Base-by-base conservation (phyloP, 768 basidiomycete species). In the Auricularia sp. region DNA sequence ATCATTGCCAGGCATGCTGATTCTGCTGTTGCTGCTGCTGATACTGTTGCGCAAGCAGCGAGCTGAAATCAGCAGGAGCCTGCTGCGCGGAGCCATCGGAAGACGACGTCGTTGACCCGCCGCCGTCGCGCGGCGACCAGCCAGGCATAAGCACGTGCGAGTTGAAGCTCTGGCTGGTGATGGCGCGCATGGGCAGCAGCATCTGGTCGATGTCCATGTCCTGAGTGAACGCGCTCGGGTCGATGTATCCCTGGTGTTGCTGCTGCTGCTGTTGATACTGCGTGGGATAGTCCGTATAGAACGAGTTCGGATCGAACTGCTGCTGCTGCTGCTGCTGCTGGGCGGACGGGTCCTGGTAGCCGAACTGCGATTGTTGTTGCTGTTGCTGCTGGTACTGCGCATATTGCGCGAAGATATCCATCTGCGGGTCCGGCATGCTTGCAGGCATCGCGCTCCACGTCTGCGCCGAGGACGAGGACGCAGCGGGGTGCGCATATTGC, bases 21-120 rank as follows among this genome's bases (percentile, higher is more conserved):
- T 59, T 21, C 24, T 59, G 56, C 56, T 59, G 56, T 59, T 59
- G 56, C 24, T 54, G 54, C 54, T 54, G 54, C 18, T 54, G 54
- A 29, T 29, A 29, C 29, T 29, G 29, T 29, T 29, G 29, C 2
- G 29, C 29, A 29, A 29, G 29, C 29, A 29, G 29, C 29, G 29
- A 29, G 29, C 29, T 29, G 29, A 29, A 29, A 29, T 29, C 29
- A 29, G 29, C 29, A 29, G 29, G 29, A 29, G 29, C 29, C 29
- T 29, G 29, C 54, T 54, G 54, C 54, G 18, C n/a, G 11, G 18
- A 7, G 54, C 54, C 29, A 18, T 54, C 29, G 54, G n/a, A 54
- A 7, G n/a, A n/a, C n/a, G 18, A 54, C n/a, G 29, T 29, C 29
- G n/a, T 18, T 8, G n/a, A 54, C 54, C 11, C 7, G 54, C 54